Evolutionary conservation across 2,329 filamentous ascomycete species (phyloP).

Genomic region (Sarocladium oryzae): DNA sequence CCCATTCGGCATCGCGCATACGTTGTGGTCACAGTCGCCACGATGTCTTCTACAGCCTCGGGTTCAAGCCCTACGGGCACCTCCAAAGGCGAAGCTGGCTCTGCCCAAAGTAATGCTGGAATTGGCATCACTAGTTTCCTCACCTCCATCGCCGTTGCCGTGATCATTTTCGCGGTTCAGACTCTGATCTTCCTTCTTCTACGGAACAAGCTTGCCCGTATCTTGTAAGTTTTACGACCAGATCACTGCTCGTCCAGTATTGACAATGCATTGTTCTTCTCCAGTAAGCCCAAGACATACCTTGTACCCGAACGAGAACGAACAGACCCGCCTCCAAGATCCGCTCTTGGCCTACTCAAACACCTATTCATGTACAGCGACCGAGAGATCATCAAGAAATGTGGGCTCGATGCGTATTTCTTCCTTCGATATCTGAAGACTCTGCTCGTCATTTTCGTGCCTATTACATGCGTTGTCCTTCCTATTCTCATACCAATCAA

Average conservation of each 20-base stretch:
- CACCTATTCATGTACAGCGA: slow-evolving; percentile 62
- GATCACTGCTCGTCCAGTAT: background rate
- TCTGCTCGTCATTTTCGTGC: slow-evolving; percentile 86
- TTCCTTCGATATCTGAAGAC: slow-evolving; percentile 78
- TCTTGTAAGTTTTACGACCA: slow-evolving; percentile 58
- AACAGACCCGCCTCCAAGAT: slow-evolving; percentile 63
- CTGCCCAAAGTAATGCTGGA: slow-evolving; percentile 34
- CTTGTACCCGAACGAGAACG: slow-evolving; percentile 80
- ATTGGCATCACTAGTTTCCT: slow-evolving; percentile 44
- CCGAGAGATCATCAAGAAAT: slow-evolving; percentile 86
- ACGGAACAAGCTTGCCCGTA: slow-evolving; percentile 70
- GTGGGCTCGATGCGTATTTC: slow-evolving; percentile 93
- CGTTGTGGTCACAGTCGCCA: background rate
- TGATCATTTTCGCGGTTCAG: slow-evolving; percentile 57
- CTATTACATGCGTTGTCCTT: slow-evolving; percentile 69
- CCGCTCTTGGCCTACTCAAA: slow-evolving; percentile 44
- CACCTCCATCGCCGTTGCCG: slow-evolving; percentile 56
- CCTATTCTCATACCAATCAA: slow-evolving; percentile 87
- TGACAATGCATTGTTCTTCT: slow-evolving; percentile 5
- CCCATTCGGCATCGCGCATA: background rate
- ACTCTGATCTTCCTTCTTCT: slow-evolving; percentile 68
- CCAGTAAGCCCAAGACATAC: slow-evolving; percentile 77
- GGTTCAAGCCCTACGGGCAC: background rate
- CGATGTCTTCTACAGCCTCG: background rate
- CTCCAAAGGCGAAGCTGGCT: background rate